These are phyloP conservation scores for Dothidotthia symphoricarpi DNA, from an alignment of 2,329 filamentous ascomycete genomes.

Conservation along the genomic window DNA sequence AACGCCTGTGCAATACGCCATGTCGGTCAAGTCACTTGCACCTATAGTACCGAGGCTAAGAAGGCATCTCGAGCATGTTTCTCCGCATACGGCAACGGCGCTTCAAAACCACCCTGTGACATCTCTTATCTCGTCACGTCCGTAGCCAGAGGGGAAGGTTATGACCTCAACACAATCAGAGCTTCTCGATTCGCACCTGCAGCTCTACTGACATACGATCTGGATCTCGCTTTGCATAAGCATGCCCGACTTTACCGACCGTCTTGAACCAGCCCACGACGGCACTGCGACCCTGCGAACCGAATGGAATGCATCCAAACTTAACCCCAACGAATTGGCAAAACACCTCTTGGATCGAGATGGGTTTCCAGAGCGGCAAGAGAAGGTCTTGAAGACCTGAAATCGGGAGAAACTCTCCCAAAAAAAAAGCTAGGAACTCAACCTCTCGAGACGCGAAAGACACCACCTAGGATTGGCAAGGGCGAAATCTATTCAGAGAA, in stretches of 20 bases:
- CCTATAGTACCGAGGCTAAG: too few species aligned
- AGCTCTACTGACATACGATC: too few species aligned
- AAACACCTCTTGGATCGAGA: slow-evolving; percentile 49
- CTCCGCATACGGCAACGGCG: too few species aligned
- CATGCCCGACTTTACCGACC: slow-evolving; percentile 53
- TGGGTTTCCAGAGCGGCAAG: slow-evolving; percentile 51
- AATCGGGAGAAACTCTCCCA: slow-evolving; percentile 51
- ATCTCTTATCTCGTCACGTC: too few species aligned
- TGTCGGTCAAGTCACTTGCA: too few species aligned
- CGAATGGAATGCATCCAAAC: slow-evolving; percentile 47
- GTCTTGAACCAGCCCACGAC: slow-evolving; percentile 48
- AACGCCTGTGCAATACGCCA: too few species aligned
- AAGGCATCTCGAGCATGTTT: too few species aligned
- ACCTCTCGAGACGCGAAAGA: slow-evolving; percentile 52
- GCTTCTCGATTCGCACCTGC: too few species aligned
- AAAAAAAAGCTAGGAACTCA: slow-evolving; percentile 52
- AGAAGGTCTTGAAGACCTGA: slow-evolving; percentile 47
- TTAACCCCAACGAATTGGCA: slow-evolving; percentile 48
- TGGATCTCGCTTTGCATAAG: too few species aligned
- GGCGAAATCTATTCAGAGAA: slow-evolving; percentile 51
- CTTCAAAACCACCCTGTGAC: too few species aligned
- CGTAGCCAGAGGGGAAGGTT: too few species aligned
- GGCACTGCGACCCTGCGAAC: slow-evolving; percentile 48
- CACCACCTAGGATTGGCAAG: slow-evolving; percentile 55
- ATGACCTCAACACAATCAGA: too few species aligned